phyloP scores from a whole-genome alignment of 208 protist genomes.

The Herpetomonas tarakana region DNA sequence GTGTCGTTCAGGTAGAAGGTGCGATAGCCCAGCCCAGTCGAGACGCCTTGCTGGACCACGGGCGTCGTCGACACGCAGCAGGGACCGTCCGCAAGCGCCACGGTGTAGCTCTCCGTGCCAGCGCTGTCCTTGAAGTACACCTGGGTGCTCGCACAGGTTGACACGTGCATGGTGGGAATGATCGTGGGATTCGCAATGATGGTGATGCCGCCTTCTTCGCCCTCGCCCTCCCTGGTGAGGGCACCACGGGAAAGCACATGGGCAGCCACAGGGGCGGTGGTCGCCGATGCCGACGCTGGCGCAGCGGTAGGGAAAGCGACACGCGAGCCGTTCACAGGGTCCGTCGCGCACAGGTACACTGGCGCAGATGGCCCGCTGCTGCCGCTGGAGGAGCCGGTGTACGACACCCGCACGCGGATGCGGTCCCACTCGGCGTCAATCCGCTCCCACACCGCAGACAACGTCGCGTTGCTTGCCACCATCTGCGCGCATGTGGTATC shows the following conservation, averaged over 20 bases:
- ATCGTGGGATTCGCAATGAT: not conserved
- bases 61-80: not conserved
- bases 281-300: too few species aligned
- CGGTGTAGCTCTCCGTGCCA: not conserved
- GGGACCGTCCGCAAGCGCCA: not conserved
- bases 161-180: not conserved
- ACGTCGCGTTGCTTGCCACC: not conserved
- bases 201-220: not conserved
- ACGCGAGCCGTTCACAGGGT: not conserved
- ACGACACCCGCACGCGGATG: not conserved
- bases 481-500: not conserved
- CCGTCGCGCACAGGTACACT: not conserved
- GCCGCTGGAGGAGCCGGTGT: too few species aligned
- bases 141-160: not conserved
- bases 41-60: conserved; percentile 1
- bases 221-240: not conserved
- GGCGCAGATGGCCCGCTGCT: not conserved
- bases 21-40: not conserved
- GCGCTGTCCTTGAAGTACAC: not conserved
- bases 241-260: not conserved
- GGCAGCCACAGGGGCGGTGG: too few species aligned
- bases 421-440: not conserved
- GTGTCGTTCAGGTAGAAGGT: conserved; percentile 3
- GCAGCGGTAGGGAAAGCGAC: not conserved
- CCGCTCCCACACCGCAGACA: not conserved